Evolutionary conservation across 352 stramenopile species (phyloP).

Genomic region (Phytopythium delawarense): DNA sequence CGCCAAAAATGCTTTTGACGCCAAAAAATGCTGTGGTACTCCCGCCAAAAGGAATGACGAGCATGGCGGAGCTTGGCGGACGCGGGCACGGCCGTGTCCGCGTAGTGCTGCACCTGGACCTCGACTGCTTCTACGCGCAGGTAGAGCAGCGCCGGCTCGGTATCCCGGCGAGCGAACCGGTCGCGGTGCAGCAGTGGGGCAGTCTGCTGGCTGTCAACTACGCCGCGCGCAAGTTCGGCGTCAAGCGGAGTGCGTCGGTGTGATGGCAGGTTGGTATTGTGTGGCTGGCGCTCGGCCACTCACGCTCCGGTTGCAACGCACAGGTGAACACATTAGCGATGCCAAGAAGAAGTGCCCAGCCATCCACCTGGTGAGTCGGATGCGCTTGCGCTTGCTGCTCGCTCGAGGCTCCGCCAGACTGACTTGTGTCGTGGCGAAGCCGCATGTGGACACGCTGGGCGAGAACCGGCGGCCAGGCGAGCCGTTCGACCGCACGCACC

Average conservation of each 20-base stretch:
- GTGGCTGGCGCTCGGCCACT: not conserved
- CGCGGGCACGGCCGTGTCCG: slow-evolving; percentile 12
- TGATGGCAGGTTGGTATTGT: not conserved
- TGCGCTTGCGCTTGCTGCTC: not conserved
- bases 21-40: no score
- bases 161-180: slow-evolving; percentile 52
- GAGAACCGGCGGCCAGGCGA: slow-evolving; percentile 66
- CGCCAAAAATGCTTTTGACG: no score
- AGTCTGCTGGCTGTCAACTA: slow-evolving; percentile 85
- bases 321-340: slow-evolving; percentile 60
- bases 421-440: slow-evolving; percentile 24
- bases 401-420: not conserved
- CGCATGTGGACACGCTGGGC: slow-evolving; percentile 77
- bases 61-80: not conserved
- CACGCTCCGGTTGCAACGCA: not conserved
- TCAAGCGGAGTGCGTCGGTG: slow-evolving; percentile 36
- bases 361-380: slow-evolving; percentile 60
- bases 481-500: slow-evolving; percentile 64
- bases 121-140: slow-evolving; percentile 88
- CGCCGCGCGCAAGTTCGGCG: slow-evolving; percentile 62
- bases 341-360: slow-evolving; percentile 68
- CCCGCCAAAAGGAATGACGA: not conserved
- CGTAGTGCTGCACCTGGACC: slow-evolving; percentile 81
- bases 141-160: slow-evolving; percentile 74
- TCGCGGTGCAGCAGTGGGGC: slow-evolving; percentile 85